phyloP scores from a whole-genome alignment of 257 asterid species.

The Solanum lignicaule region DNA sequence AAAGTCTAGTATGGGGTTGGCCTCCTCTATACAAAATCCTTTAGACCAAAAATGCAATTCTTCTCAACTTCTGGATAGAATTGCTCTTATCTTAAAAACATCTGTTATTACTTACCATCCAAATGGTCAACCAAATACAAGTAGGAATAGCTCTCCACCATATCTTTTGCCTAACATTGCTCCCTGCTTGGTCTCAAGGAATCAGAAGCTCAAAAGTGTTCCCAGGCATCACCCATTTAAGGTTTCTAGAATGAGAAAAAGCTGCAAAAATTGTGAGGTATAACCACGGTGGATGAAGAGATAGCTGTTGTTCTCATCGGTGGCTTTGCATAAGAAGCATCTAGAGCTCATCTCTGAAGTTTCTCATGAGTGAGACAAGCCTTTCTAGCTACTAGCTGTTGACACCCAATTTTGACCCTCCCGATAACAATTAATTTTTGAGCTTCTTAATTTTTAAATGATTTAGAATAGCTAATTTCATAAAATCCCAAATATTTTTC shows the following conservation, averaged over 20 bases:
- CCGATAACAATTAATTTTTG: too few species aligned
- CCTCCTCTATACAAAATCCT: not conserved
- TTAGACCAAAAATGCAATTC: not conserved
- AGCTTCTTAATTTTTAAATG: too few species aligned
- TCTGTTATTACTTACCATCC: not conserved
- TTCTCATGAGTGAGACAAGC: not conserved
- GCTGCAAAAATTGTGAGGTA: not conserved
- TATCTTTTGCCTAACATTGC: not conserved
- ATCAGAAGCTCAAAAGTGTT: not conserved
- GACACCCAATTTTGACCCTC: too few species aligned
- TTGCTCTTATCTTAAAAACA: not conserved
- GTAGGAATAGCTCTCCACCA: not conserved
- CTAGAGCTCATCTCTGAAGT: not conserved
- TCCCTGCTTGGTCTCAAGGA: not conserved
- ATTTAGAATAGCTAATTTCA: too few species aligned
- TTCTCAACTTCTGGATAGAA: not conserved
- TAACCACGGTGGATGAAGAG: not conserved
- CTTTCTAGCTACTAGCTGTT: not conserved
- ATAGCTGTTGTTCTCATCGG: not conserved
- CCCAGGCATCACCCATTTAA: not conserved
- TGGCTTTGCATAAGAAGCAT: not conserved
- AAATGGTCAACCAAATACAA: not conserved
- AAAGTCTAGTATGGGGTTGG: not conserved
- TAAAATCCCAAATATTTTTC: too few species aligned
- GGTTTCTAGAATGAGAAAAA: not conserved